A percentile compares a stretch with the other conserved stretches of the same genome.
These are phyloP conservation scores for Orbilia brochopaga DNA, from an alignment of 2,329 filamentous ascomycete species.

Conservation along the genomic window DNA sequence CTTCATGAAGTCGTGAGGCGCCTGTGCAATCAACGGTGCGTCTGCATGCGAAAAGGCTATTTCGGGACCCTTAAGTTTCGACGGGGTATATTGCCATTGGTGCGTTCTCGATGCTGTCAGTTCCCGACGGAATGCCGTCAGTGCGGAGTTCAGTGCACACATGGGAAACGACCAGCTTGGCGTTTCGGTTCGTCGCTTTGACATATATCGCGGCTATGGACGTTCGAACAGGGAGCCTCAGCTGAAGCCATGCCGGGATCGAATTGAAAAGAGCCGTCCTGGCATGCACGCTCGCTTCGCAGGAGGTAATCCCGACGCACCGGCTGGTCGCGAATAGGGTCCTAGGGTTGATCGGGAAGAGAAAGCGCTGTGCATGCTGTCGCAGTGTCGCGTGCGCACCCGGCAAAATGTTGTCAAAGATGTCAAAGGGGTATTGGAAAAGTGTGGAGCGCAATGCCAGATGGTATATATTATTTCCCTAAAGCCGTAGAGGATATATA, in stretches of 20 bases:
- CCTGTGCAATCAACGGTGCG: slow-evolving; percentile 19
- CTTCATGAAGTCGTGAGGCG: slow-evolving; percentile 39
- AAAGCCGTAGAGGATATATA: too few relatives aligned
- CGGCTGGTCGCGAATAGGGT: slow-evolving; percentile 24
- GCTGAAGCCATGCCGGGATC: slow-evolving; percentile 15
- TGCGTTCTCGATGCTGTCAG: slow-evolving; percentile 31
- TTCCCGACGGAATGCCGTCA: slow-evolving; percentile 43
- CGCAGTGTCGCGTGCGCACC: slow-evolving; percentile 35
- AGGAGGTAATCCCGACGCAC: slow-evolving; percentile 22
- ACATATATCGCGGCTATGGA: not conserved
- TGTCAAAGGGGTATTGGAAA: too few relatives aligned
- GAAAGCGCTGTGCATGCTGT: slow-evolving; percentile 1
- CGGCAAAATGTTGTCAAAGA: too few relatives aligned
- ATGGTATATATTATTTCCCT: too few relatives aligned
- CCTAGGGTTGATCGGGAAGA: not conserved
- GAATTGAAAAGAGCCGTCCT: slow-evolving; percentile 1
- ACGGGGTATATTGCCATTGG: slow-evolving; percentile 22
- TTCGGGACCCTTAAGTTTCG: not conserved
- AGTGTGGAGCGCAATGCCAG: too few relatives aligned
- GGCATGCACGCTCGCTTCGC: not conserved
- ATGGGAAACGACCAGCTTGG: too few relatives aligned
- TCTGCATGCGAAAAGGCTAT: slow-evolving; percentile 10
- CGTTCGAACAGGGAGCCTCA: slow-evolving; percentile 12
- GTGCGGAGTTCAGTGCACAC: not conserved
- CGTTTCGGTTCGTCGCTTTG: not conserved